These are phyloP conservation scores for Darksidea phi DNA, from an alignment of 495 filamentous ascomycete genomes.

Conservation along the genomic window DNA sequence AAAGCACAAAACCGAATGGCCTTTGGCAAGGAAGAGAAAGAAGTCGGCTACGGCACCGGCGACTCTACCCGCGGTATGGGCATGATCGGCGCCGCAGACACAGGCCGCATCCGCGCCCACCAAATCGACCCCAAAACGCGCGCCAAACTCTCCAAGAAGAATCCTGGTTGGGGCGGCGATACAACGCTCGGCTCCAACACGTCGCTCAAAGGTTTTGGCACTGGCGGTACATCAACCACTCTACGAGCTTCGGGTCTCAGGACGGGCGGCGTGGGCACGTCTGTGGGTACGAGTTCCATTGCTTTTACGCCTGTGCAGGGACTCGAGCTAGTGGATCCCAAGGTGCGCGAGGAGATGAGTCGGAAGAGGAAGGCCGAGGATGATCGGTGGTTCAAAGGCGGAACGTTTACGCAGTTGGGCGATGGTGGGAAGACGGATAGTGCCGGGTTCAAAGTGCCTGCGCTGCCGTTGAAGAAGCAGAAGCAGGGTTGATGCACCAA, in stretches of 20 bases:
- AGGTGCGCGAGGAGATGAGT: slow-evolving; percentile 70
- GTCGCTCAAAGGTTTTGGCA: slow-evolving; percentile 74
- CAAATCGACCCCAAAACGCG: slow-evolving; percentile 92
- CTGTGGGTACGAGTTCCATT: slow-evolving; percentile 74
- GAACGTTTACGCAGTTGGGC: slow-evolving; percentile 90
- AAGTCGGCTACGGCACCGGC: slow-evolving; percentile 87
- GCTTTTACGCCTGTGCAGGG: slow-evolving; percentile 94
- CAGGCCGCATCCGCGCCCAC: slow-evolving; percentile 78
- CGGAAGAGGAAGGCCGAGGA: slow-evolving; percentile 90
- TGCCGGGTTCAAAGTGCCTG: slow-evolving; percentile 47
- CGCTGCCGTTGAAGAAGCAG: slow-evolving; percentile 40
- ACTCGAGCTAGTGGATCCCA: slow-evolving; percentile 92
- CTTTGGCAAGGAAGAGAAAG: slow-evolving; percentile 93
- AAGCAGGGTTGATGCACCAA: slow-evolving; percentile 31
- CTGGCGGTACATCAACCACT: slow-evolving; percentile 60
- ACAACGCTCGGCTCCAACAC: slow-evolving; percentile 59
- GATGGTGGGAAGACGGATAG: slow-evolving; percentile 44
- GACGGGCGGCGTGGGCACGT: slow-evolving; percentile 69
- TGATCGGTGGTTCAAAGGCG: slow-evolving; percentile 93
- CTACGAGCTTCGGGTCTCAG: slow-evolving; percentile 72
- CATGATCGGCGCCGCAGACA: slow-evolving; percentile 88
- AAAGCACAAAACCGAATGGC: slow-evolving; percentile 96
- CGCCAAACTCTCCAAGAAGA: slow-evolving; percentile 89
- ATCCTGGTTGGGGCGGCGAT: slow-evolving; percentile 86
- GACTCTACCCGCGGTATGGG: slow-evolving; percentile 85